Base-by-base conservation (phyloP, 2,329 filamentous ascomycete species). In the Talaromyces atroroseus region DNA sequence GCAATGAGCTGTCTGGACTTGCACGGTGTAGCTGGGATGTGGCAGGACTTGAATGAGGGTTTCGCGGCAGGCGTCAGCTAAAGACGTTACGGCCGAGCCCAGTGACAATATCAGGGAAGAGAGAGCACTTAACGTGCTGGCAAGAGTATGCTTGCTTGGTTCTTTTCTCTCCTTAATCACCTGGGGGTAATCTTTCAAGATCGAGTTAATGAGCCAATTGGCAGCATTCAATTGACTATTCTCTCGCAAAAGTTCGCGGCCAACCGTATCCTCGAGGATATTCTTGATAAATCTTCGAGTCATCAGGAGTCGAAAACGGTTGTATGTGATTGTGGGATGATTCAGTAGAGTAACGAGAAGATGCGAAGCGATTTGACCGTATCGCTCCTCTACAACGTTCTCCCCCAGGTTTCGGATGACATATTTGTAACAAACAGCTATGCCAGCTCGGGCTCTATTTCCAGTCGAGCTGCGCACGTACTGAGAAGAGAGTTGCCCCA, bases 21-120 rank as follows among this genome's bases (percentile, higher is more conserved):
- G 94, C 2, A 99, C 94, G 4, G 91, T 94, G 71, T 97, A 97
- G 72, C 90, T 96, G 0, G 92, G 90, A 71, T 99, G 94, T 64
- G 95, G 90, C 24, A 97, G 78, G 5, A 96, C 89, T 69, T 96
- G 91, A 40, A 97, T 78, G 32, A 99, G 76, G 3, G 88, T 88
- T 70, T 99, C 94, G 50, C 92, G 84, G 68, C 90, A 95, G 14
- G 81, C 70, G 61, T 99, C 95, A 7, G 90, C 88, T 63, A 96
- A 85, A 53, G 78, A 78, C 60, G 86, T 89, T 34, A 89, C 82
- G 2, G 92, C 92, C 20, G 92, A 92, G 3, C 92, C 92, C 3
- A 99, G 79, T 0, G 84, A 87, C 42, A 81, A 79, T 59, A 96
- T 88, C 34, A 99, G 77, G 3, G 90, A 88, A 1, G 88, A 83